Conservation (phyloP, 257 asterid genomes). For the Jacaranda mimosifolia region DNA sequence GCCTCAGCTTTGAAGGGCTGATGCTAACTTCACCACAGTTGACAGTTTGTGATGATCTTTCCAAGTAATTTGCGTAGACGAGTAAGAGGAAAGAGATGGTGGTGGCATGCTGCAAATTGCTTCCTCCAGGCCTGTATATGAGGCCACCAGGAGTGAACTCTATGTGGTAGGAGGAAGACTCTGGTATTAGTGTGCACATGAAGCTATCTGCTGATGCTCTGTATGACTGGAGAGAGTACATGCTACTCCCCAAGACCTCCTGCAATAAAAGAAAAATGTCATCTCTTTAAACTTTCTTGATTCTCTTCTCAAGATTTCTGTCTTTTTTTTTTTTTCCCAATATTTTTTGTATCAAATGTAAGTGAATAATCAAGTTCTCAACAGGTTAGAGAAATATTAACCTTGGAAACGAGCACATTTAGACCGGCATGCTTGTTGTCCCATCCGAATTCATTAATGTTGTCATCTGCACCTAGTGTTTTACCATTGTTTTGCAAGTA, state of each 20-base stretch:
- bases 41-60: slow-evolving; percentile 62
- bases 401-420: slow-evolving; percentile 92
- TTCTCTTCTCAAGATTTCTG: background rate
- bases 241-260: slow-evolving; percentile 79
- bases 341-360: background rate
- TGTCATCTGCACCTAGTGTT: slow-evolving; percentile 90
- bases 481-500: slow-evolving; percentile 85
- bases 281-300: background rate
- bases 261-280: slow-evolving; percentile 40
- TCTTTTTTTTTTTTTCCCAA: background rate
- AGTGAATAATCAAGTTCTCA: background rate
- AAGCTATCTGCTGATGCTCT: slow-evolving; percentile 93
- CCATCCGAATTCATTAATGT: slow-evolving; percentile 94
- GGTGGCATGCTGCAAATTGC: slow-evolving; percentile 94
- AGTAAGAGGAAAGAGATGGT: slow-evolving; percentile 80
- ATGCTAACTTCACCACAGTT: slow-evolving; percentile 69
- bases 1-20: slow-evolving; percentile 64
- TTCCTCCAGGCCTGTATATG: slow-evolving; percentile 89
- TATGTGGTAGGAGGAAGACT: slow-evolving; percentile 78
- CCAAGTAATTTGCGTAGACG: slow-evolving; percentile 81
- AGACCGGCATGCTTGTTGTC: slow-evolving; percentile 98
- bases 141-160: slow-evolving; percentile 89
- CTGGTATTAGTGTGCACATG: slow-evolving; percentile 91
- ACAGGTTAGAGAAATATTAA: slow-evolving; percentile 7
- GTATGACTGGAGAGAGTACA: slow-evolving; percentile 74